phyloP scores from a whole-genome alignment of 208 protist genomes.

The Phytomonas serpens region DNA sequence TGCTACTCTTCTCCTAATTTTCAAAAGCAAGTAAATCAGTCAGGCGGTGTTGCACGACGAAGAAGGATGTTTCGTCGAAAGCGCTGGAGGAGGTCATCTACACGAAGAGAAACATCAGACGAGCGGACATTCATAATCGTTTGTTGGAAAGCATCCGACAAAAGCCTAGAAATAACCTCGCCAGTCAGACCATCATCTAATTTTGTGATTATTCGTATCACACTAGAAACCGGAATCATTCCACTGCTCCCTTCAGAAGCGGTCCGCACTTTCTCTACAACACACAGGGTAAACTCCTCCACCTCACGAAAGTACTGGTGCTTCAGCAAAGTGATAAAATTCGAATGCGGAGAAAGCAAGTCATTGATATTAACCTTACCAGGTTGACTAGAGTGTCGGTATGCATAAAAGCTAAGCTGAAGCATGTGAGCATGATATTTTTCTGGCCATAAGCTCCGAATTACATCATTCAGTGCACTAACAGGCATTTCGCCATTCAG shows the following conservation, averaged over 20 bases:
- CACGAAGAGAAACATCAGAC: conserved; percentile 32
- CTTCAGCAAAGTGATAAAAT: conserved; percentile 61
- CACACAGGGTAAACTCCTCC: conserved; percentile 64
- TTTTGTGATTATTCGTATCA: conserved; percentile 25
- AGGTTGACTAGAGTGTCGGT: conserved; percentile 12
- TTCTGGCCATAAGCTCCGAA: conserved; percentile 57
- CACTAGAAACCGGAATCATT: conserved; percentile 36
- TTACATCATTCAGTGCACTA: conserved; percentile 23
- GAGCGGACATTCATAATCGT: conserved; percentile 53
- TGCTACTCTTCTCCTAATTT: not conserved
- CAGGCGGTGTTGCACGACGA: conserved; percentile 14
- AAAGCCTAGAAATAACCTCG: conserved; percentile 30
- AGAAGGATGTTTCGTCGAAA: conserved; percentile 64
- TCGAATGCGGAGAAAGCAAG: conserved; percentile 22
- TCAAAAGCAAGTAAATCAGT: not conserved
- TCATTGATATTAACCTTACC: conserved; percentile 4
- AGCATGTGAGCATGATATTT: conserved; percentile 63
- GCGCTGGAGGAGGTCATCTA: conserved; percentile 42
- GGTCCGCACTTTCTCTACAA: conserved; percentile 54
- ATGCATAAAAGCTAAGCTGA: conserved; percentile 62
- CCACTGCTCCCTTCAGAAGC: conserved; percentile 27
- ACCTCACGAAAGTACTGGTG: conserved; percentile 61
- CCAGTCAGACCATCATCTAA: conserved; percentile 38
- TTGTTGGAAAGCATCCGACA: conserved; percentile 53
- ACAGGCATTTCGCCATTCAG: conserved; percentile 20